Evolutionary conservation across 2,329 filamentous ascomycete species (phyloP), one percentile per base, ranked within the genome.

Genomic region (Penicillium decumbens): DNA sequence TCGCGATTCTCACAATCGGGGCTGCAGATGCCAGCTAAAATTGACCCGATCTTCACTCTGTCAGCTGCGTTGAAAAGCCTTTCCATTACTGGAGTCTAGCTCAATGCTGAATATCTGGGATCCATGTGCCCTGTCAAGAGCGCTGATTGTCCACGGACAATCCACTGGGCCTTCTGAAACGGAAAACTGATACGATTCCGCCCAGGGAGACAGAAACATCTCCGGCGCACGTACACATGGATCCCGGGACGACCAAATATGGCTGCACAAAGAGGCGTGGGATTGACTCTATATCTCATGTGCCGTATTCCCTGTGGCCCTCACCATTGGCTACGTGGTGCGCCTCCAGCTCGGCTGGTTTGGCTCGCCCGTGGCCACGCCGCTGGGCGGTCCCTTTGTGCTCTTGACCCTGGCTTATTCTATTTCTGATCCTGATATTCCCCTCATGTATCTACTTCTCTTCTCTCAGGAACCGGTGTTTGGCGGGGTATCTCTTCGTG

Each of bases 381-480:
- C 44, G 42, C 43, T 29, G 25, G 49, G 51, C 25, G 44, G 47
- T 44, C 27, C 42, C 45, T 27, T 49, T 49, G 23, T 40, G 15
- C 50, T 4, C 35, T 48, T 47, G 45, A 28, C 45, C 41, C 39
- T 49, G 39, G 40, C 43, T 43, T 28, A 25, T 51, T 42, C 37
- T 47, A 41, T 24, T 42, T 45, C 37, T 47, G 37, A 33, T 23
- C 33, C 41, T 45, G 28, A 29, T 51, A 35, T 42, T 38, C 41
- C 52, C 53, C 45, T 39, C 42, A 47, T 60, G 56, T 58, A 60
- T 52, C 52, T 59, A 58, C 50, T 58, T 58, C 47, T 56, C 37
- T 58, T 50, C 49, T 52, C 25, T 54, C 15, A 51, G 45, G 47
- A 30, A 39, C 24, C 39, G 52, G 54, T 43, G 45, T 53, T 51